Base-by-base conservation (phyloP, 1,139 yeast genomes). In the Scheffersomyces segobiensis region DNA sequence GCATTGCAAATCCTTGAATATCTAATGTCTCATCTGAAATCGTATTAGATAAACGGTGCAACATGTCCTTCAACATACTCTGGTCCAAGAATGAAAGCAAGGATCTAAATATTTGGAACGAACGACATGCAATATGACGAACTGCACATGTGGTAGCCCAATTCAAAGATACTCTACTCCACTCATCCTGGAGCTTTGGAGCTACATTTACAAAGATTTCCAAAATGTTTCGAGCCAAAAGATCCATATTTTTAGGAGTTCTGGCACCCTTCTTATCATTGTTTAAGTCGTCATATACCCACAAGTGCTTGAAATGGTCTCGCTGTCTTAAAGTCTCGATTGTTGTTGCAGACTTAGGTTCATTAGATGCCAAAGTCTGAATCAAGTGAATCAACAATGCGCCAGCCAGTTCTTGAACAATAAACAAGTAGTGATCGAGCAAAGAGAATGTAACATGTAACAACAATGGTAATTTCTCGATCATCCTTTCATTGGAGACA, bases 111-210 rank as follows among this genome's bases (percentile, higher is more conserved):
- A 93, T 83, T 71, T 96, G 99, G 72, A 96, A 95, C 0, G 98
- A 93, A 46, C 99, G 84, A 66, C 99, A 95, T 0, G 99, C 99
- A 67, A 95, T 86, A 71, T 96, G 99, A 67, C 98, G 83, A 0
- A 95, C 99, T 2, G 98, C 97, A 76, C 99, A 95, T 0, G 97
- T 88, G 0, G 99, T 95, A 0, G 99, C 98, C 99, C 99, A 96
- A 49, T 83, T 82, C 53, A 96, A 78, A 0, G 98, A 91, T 1
- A 86, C 87, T 53, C 89, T 78, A 55, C 97, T 89, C 99, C 99
- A 92, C 56, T 88, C 89, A 55, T 84, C 84, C 66, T 89, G 96
- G 32, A 93, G 76, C 3, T 79, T 81, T 1, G 87, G 86, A 8
- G 75, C 72, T 5, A 73, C 65, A 0, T 78, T 78, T 3, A 81